A percentile compares a stretch with the other conserved stretches of the same genome.
Conservation (phyloP, 1,284 basidiomycete genomes). For the Cerioporus squamosus region DNA sequence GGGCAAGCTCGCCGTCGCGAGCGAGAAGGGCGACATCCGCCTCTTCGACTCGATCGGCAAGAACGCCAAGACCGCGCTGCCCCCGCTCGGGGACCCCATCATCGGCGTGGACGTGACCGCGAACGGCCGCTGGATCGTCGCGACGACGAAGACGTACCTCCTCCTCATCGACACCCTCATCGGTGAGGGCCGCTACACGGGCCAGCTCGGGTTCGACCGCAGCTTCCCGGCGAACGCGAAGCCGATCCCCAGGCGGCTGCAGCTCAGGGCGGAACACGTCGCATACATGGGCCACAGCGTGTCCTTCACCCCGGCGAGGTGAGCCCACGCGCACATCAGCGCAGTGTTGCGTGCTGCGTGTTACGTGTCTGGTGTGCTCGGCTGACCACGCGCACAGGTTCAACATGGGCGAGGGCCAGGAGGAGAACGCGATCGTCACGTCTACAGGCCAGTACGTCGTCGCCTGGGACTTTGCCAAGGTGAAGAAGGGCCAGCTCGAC, state of each 20-base stretch:
- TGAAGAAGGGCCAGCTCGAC: conserved; percentile 90
- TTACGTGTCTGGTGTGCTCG: background rate
- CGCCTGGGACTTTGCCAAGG: conserved; percentile 95
- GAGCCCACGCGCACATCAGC: conserved; percentile 8
- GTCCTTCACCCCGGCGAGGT: conserved; percentile 92
- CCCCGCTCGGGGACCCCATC: conserved; percentile 95
- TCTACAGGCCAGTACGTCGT: conserved; percentile 95
- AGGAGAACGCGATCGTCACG: conserved; percentile 96
- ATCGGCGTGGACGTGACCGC: conserved; percentile 94
- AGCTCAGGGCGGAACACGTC: conserved; percentile 91
- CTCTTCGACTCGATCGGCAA: conserved; percentile 97
- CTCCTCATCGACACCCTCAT: conserved; percentile 96
- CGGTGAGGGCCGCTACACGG: conserved; percentile 88
- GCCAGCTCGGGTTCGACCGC: conserved; percentile 90
- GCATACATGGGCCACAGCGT: conserved; percentile 94
- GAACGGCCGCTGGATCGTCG: conserved; percentile 94
- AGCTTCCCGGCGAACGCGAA: conserved; percentile 95
- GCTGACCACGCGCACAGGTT: conserved; percentile 59
- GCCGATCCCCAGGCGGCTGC: conserved; percentile 89
- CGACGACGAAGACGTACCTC: conserved; percentile 95
- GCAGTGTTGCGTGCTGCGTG: background rate
- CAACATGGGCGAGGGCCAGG: conserved; percentile 85
- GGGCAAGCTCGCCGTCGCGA: conserved; percentile 92
- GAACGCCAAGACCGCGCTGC: conserved; percentile 98
- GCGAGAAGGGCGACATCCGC: conserved; percentile 96